Base-by-base conservation (phyloP, 2,329 filamentous ascomycete genomes). In the Nothomitra cinnamomea region DNA sequence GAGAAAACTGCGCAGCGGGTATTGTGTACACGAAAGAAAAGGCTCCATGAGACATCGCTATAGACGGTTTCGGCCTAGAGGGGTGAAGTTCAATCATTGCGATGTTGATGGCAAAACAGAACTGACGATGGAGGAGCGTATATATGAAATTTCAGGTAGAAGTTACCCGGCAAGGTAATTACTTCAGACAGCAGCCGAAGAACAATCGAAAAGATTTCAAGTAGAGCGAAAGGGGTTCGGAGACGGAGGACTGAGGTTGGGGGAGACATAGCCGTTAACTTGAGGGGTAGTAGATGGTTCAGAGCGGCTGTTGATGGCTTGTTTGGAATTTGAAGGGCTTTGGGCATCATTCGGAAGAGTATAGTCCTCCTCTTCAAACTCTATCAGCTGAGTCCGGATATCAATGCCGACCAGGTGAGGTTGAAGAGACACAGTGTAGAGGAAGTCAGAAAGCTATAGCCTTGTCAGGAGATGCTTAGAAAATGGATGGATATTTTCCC, bases 351-450 rank as follows among this genome's bases (percentile, higher is more conserved):
- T 48, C 15, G 43, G 28, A 24, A 53, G 24, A 10, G 19, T 6
- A 36, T 42, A 32, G 4, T 53, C 51, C 12, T 42, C 51, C 40
- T 45, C 38, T 8, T 25, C 45, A 35, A 49, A 49, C 24, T 21
- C 45, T n/a, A 50, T 41, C 43, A 19, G 22, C 8, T 32, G 22
- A 7, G 17, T 52, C 2, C 52, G 40, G 2, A 61, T 48, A n/a
- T 55, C 51, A 2, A 72, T 58, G 2, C 65, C 68, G 35, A 69
- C 62, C 17, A 74, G 66, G 60, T 74, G 71, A 32, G 69, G 68
- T 57, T 72, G 66, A 56, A 70, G 69, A 24, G 70, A 69, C 48
- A 72, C 66, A 38, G 73, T 66, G 55, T 73, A 69, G 64, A 70
- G 67, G 59, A 74, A 74, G 60, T 72, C 71, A 43, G 70, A 71